Conservation (phyloP, 2,329 filamentous ascomycete species). For the Podosphaera aphanis region DNA sequence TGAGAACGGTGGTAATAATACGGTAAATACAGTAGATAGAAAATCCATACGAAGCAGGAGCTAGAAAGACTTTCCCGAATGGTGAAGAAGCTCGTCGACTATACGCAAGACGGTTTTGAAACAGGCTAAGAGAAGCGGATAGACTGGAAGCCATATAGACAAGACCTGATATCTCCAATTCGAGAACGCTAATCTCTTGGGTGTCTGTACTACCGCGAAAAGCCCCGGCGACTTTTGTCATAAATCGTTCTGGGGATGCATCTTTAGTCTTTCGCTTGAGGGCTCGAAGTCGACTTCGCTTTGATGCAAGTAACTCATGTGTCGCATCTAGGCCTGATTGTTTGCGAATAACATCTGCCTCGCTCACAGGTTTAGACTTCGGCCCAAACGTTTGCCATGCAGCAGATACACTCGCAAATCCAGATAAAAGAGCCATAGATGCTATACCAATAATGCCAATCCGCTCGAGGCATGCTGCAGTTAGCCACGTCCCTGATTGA, state of each 20-base stretch:
- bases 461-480: constrained; percentile 33
- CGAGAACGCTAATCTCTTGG: constrained; percentile 34
- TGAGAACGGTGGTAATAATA: constrained; percentile 46
- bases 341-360: constrained; percentile 53
- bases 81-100: constrained; percentile 44
- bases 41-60: constrained; percentile 42
- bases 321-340: constrained; percentile 58
- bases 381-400: constrained; percentile 66
- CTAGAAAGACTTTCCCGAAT: constrained; percentile 37
- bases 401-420: constrained; percentile 70
- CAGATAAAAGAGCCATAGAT: constrained; percentile 69
- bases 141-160: constrained; percentile 59
- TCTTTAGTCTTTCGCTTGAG: constrained; percentile 40
- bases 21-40: constrained; percentile 69
- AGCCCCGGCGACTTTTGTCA: constrained; percentile 51
- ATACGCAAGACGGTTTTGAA: constrained; percentile 38
- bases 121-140: constrained; percentile 35
- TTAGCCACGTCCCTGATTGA: constrained; percentile 17
- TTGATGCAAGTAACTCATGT: constrained; percentile 54
- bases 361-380: constrained; percentile 39
- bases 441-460: constrained; percentile 70
- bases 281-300: constrained; percentile 46
- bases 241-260: constrained; percentile 27
- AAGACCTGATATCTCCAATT: constrained; percentile 56
- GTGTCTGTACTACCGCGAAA: constrained; percentile 39